These are phyloP conservation scores for Arthroderma sp. DNA, from an alignment of 2,329 filamentous ascomycete species.

Conservation along the genomic window DNA sequence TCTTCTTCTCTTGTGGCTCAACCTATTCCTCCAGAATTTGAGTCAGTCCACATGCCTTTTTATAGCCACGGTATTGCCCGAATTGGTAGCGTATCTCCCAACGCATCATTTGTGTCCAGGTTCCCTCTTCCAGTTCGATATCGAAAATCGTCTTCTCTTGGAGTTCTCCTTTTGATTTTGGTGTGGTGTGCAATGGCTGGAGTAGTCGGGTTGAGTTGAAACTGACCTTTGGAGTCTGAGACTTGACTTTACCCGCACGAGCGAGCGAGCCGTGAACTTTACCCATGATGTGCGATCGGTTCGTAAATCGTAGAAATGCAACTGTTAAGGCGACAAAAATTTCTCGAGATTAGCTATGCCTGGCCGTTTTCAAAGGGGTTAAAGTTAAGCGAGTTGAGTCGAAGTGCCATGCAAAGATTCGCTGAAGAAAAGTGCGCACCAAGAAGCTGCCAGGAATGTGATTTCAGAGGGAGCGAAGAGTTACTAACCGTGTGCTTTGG, in stretches of 20 bases:
- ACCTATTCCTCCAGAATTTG: conserved; percentile 42
- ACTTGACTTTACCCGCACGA: conserved; percentile 97
- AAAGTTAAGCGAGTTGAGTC: neutral
- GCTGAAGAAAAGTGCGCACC: neutral
- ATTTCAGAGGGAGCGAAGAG: neutral
- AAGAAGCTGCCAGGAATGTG: neutral
- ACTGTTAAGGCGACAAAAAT: neutral
- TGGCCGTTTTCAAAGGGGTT: neutral
- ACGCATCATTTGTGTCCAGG: neutral
- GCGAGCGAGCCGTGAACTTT: conserved; percentile 81
- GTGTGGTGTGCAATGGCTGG: neutral
- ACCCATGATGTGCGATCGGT: conserved; percentile 53
- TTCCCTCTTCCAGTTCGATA: neutral
- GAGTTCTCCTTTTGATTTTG: neutral
- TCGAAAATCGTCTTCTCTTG: neutral
- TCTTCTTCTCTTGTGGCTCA: conserved; percentile 88
- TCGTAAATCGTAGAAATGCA: conserved; percentile 9
- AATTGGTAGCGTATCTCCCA: too few relatives aligned
- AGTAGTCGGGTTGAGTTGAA: neutral
- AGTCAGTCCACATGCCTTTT: neutral
- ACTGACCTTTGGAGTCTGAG: conserved; percentile 44
- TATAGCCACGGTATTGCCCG: too few relatives aligned
- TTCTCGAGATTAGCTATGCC: neutral
- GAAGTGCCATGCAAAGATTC: neutral
- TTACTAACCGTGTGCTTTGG: conserved; percentile 4